Percentiles rank a stretch among this genome's conserved stretches.
Conservation (phyloP, 2,329 filamentous ascomycete genomes). For the Ustilaginoidea virens region DNA sequence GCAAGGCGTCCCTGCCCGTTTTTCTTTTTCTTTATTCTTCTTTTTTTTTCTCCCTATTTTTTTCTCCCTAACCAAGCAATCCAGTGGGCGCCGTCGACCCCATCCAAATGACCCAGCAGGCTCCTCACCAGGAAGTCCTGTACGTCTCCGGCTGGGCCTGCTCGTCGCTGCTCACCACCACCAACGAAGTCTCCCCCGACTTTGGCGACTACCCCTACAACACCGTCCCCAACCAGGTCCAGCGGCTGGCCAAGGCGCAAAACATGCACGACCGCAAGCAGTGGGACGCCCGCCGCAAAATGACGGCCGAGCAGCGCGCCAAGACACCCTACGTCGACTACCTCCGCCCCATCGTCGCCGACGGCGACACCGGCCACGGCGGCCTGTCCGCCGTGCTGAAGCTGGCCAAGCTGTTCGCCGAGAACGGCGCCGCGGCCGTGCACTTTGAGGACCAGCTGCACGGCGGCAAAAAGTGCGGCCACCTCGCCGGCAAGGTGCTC, state of each 20-base stretch:
- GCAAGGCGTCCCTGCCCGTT: too few relatives aligned
- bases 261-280: conserved; percentile 94
- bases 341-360: conserved; percentile 84
- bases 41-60: too few relatives aligned
- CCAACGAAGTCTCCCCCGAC: conserved; percentile 94
- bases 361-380: conserved; percentile 92
- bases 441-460: conserved; percentile 98
- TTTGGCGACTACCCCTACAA: conserved; percentile 99
- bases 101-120: conserved; percentile 99
- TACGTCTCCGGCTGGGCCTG: conserved; percentile 98
- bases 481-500: conserved; percentile 88
- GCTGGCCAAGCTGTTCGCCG: conserved; percentile 91
- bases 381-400: conserved; percentile 88
- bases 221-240: conserved; percentile 94
- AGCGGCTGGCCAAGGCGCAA: conserved; percentile 90
- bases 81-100: conserved; percentile 93
- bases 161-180: conserved; percentile 79
- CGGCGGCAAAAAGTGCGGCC: conserved; percentile 95
- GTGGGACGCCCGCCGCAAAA: conserved; percentile 69
- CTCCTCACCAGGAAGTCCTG: conserved; percentile 84
- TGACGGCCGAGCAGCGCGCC: conserved; percentile 57
- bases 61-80: not conserved
- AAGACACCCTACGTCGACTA: conserved; percentile 80
- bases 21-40: too few relatives aligned
- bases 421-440: conserved; percentile 89